Evolutionary conservation across 1,284 basidiomycete genomes (phyloP).

Genomic region (Moesziomyces parantarcticus): DNA sequence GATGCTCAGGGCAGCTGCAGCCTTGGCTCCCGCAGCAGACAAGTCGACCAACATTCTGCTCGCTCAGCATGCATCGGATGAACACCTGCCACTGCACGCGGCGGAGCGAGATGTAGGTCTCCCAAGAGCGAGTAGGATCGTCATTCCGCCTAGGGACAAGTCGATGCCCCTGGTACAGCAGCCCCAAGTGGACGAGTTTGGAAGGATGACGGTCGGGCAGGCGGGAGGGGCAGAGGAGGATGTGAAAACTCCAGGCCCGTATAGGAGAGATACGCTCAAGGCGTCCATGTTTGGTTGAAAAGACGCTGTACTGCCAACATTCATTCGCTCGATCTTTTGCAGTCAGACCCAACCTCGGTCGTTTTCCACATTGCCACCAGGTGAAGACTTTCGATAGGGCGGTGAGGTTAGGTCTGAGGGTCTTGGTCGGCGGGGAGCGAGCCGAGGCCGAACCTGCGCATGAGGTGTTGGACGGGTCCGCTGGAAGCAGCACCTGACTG

Average conservation of each 20-base stretch:
- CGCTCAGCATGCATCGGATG: slow-evolving; percentile 22
- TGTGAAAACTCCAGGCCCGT: slow-evolving; percentile 31
- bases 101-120: not conserved
- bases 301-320: too few relatives aligned
- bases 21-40: slow-evolving; percentile 10
- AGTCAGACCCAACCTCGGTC: too few relatives aligned
- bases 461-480: slow-evolving; percentile 36
- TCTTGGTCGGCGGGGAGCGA: slow-evolving; percentile 32
- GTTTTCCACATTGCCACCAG: too few relatives aligned
- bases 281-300: slow-evolving; percentile 12
- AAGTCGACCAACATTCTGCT: slow-evolving; percentile 23
- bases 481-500: slow-evolving; percentile 13
- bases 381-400: not conserved
- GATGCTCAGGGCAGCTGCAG: slow-evolving; percentile 27
- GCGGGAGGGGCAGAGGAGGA: slow-evolving; percentile 21
- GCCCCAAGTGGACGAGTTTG: slow-evolving; percentile 17
- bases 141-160: slow-evolving; percentile 33
- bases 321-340: too few relatives aligned
- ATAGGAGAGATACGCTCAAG: slow-evolving; percentile 27
- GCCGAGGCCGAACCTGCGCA: slow-evolving; percentile 38
- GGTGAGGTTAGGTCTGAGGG: too few relatives aligned
- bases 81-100: slow-evolving; percentile 8
- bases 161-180: slow-evolving; percentile 28
- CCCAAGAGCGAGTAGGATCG: slow-evolving; percentile 18
- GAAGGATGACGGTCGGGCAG: not conserved